Evolutionary conservation across 2,329 filamentous ascomycete genomes (phyloP), one percentile per base, ranked within the genome.

Genomic region (Keithomyces neogunnii): DNA sequence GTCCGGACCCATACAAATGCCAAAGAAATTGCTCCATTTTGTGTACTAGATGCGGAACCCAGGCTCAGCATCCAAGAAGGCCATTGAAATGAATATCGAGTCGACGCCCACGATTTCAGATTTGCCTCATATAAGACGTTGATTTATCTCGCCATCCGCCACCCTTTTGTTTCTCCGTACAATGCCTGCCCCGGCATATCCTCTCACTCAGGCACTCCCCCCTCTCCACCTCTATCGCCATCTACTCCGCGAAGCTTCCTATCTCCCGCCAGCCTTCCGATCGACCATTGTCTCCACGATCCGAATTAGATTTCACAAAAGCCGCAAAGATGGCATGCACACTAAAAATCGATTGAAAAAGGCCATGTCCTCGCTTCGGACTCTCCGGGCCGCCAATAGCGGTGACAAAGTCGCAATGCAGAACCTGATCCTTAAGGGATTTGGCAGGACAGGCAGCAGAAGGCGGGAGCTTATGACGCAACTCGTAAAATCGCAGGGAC

Each of bases 231-330:
- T 81, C 45, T 85, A 82, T 63, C 75, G 82, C 51, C 73, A 79
- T 52, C 67, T 85, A 28, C 76, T 85, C 36, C 79, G 82, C 53
- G 80, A 84, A 67, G 69, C 73, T 39, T 75, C 77, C 31, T 85
- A 85, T 60, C 74, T 85, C 2, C 80, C 80, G 1, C 70, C 70
- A 2, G 64, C 74, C 39, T 77, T 76, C 53, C 73, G 73, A 39
- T 62, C 66, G 2, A 73, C 69, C 50, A 65, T 78, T 49, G 61
- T 67, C 45, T 57, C 66, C 5, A 68, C 68, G 35, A 74, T 83
- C 45, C 66, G 67, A 48, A 53, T 57, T 6, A 70, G 72, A 35
- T 84, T 81, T 59, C 71, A 69, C n/a, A 63, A 64, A 3, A 65
- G 73, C 54, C 62, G 56, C 3, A 30, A 59, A 10, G 57, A 70